Conservation (phyloP, 345 rosid species). For the Melaleuca quinquenervia region DNA sequence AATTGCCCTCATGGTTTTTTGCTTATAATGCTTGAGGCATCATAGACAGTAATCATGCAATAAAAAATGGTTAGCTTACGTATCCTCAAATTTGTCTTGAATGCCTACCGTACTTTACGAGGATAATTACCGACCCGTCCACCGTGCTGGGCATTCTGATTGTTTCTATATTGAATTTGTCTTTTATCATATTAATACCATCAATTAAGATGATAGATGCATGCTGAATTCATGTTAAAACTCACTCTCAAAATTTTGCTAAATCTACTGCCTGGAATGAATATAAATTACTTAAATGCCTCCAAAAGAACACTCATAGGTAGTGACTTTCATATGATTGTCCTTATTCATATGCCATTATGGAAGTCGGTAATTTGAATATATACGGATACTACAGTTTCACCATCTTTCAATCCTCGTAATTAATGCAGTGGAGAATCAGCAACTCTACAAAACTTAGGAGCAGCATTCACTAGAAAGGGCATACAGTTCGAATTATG, state of each 20-base stretch:
- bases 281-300: background rate
- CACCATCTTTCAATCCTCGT: background rate
- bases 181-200: background rate
- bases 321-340: background rate
- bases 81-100: background rate
- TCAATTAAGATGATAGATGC: background rate
- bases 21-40: background rate
- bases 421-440: background rate
- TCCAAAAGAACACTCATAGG: background rate
- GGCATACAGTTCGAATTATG: background rate
- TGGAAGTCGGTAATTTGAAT: background rate
- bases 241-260: background rate
- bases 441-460: accelerated
- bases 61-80: background rate
- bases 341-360: background rate
- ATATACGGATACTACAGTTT: background rate
- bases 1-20: background rate
- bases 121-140: background rate
- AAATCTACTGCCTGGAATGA: accelerated
- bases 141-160: background rate
- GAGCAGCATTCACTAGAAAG: background rate
- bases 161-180: background rate
- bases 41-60: accelerated
- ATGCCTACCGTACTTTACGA: background rate
- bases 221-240: background rate